Conservation (phyloP, 1,284 basidiomycete genomes). For the Thecaphora thlaspeos region DNA sequence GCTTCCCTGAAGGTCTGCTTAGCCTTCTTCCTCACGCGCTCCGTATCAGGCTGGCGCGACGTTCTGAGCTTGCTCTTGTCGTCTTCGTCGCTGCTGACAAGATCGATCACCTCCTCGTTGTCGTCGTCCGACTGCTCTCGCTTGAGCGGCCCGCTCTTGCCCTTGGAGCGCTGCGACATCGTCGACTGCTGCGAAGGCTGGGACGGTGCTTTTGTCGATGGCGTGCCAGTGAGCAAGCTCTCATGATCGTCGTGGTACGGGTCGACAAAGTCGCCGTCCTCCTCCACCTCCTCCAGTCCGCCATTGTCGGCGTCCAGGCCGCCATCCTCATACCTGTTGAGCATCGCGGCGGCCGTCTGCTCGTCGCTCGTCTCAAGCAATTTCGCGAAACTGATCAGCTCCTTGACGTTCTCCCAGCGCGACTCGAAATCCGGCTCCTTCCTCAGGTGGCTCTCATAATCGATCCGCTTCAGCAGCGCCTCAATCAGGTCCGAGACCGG, state of each 20-base stretch:
- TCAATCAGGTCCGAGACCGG: slow-evolving; percentile 70
- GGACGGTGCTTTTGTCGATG: neutral
- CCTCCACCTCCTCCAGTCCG: slow-evolving; percentile 6
- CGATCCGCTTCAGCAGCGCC: slow-evolving; percentile 65
- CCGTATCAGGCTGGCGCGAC: neutral
- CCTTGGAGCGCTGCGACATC: no score
- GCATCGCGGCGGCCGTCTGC: slow-evolving; percentile 1
- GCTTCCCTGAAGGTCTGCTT: neutral
- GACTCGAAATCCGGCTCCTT: slow-evolving; percentile 71
- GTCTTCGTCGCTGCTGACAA: slow-evolving; percentile 10
- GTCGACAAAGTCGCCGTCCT: slow-evolving; percentile 10
- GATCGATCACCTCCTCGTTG: slow-evolving; percentile 32
- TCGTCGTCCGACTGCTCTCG: no score
- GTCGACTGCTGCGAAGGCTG: neutral
- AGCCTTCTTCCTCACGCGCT: neutral
- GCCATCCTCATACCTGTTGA: neutral
- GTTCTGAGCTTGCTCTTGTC: slow-evolving; percentile 2
- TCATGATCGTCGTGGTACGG: slow-evolving; percentile 27
- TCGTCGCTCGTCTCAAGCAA: slow-evolving; percentile 21
- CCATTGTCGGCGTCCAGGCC: slow-evolving; percentile 8
- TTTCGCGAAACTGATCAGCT: slow-evolving; percentile 64
- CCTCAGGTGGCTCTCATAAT: slow-evolving; percentile 71
- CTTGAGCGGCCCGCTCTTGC: neutral
- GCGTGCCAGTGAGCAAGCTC: slow-evolving; percentile 56
- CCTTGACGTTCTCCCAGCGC: slow-evolving; percentile 82